Conservation (phyloP, 306 rosid genomes). For the Lagenaria siceraria region DNA sequence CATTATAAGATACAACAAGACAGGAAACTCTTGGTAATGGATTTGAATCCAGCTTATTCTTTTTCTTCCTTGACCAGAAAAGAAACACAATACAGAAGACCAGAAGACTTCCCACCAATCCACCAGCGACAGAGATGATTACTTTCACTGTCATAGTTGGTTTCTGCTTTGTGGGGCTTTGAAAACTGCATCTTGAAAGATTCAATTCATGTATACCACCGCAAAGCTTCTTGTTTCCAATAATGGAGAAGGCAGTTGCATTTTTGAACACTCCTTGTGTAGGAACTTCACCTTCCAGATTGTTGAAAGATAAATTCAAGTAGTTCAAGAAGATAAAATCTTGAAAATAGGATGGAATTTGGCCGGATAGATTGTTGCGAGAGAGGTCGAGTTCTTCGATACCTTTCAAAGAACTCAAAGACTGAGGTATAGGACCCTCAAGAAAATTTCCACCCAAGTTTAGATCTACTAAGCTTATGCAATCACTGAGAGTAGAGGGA, state of each 20-base stretch:
- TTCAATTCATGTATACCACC: conserved; percentile 15
- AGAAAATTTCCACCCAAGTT: conserved; percentile 7
- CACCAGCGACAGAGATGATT: not conserved
- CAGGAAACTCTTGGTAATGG: not conserved
- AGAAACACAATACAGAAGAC: not conserved
- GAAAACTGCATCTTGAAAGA: not conserved
- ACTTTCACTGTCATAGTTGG: not conserved
- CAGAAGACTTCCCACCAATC: not conserved
- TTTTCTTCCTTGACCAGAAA: not conserved
- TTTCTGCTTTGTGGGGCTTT: not conserved
- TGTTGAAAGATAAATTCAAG: conserved; percentile 15
- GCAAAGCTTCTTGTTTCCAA: conserved; percentile 4
- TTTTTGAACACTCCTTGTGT: conserved; percentile 3
- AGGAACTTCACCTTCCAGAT: conserved; percentile 16
- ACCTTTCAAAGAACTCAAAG: conserved; percentile 7
- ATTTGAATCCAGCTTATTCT: not conserved
- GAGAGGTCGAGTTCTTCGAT: conserved; percentile 9
- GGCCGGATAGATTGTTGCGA: conserved; percentile 11
- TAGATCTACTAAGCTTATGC: not conserved
- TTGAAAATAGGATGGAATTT: conserved; percentile 2
- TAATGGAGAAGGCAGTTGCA: not conserved
- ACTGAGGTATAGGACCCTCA: conserved; percentile 7
- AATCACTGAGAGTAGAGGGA: conserved; percentile 3
- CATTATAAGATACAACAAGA: conserved; percentile 16
- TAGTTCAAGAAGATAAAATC: not conserved